Evolutionary conservation across 2,329 filamentous ascomycete species (phyloP), one percentile per base, ranked within the genome.

Genomic region (Emericellopsis atlantica): DNA sequence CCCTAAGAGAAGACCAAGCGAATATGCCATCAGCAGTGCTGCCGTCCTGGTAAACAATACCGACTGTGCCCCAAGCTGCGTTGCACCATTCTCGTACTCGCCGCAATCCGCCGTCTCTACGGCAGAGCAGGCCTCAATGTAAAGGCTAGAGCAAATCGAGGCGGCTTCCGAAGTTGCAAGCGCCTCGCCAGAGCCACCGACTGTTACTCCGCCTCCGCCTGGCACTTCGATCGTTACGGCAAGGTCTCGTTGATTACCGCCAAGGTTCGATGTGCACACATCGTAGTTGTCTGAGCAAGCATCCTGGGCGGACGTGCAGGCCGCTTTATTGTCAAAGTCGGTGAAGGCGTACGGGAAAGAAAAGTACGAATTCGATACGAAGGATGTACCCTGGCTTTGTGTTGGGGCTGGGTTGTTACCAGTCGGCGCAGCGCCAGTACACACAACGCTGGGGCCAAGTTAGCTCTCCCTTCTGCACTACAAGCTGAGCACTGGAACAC

Each of bases 301-400:
- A 33, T 54, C 57, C 37, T 69, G 58, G 14, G 74, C 75, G 0
- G 67, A 62, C 4, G 65, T 64, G 50, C 76, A 80, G 6, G 66
- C 66, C 12, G 59, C 69, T 15, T 58, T 54, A 48, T 77, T 67
- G 43, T 58, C 52, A 45, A 74, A 77, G 11, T 64, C 65, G 1
- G 70, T 75, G 37, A 64, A 58, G 40, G 76, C 65, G 50, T 73
- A 72, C 2, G 76, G 76, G 53, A 79, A 80, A 10, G 70, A 66
- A 53, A 78, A 80, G 55, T 71, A 78, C 22, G 60, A 48, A 52
- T 80, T 79, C 34, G 65, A 56, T 15, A 79, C 72, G 51, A 66
- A 76, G 29, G 72, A 73, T 16, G 61, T 60, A 2, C 58, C 51
- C 16, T 57, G 55, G 4, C 64, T 62, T 29, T 11, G 61, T 58